These are phyloP conservation scores for Tylopilus plumbeoviolaceoides DNA, from an alignment of 768 basidiomycete genomes.

Conservation along the genomic window DNA sequence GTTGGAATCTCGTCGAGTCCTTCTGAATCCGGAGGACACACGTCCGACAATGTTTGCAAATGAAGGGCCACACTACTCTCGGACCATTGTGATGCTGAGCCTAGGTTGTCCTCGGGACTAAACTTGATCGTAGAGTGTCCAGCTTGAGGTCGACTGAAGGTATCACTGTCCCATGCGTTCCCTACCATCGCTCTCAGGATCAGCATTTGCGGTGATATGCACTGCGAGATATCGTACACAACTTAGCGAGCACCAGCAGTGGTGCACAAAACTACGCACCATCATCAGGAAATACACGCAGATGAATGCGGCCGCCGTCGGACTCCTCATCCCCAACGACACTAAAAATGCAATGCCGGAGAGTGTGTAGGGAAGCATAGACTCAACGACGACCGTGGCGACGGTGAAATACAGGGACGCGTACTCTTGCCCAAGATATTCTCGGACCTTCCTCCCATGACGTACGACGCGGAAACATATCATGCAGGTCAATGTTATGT, in stretches of 20 bases:
- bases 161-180: conserved; percentile 9
- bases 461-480: too few relatives aligned
- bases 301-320: conserved; percentile 5
- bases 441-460: too few relatives aligned
- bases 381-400: conserved; percentile 6
- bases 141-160: neutral
- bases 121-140: neutral
- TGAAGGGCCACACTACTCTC: neutral
- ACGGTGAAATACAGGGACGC: too few relatives aligned
- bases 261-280: conserved; percentile 1
- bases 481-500: too few relatives aligned
- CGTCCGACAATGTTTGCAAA: neutral
- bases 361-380: conserved; percentile 9
- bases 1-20: neutral
- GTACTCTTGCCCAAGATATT: too few relatives aligned
- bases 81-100: neutral
- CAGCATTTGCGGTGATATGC: conserved; percentile 21
- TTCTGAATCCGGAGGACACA: neutral
- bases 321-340: conserved; percentile 12
- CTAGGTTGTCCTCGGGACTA: neutral
- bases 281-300: conserved; percentile 16
- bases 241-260: neutral
- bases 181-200: conserved; percentile 19
- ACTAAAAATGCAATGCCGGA: conserved; percentile 1
- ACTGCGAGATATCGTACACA: conserved; percentile 2